These are phyloP conservation scores for Dictyostelium citrinum DNA, from an alignment of 78 protist species.

Conservation along the genomic window DNA sequence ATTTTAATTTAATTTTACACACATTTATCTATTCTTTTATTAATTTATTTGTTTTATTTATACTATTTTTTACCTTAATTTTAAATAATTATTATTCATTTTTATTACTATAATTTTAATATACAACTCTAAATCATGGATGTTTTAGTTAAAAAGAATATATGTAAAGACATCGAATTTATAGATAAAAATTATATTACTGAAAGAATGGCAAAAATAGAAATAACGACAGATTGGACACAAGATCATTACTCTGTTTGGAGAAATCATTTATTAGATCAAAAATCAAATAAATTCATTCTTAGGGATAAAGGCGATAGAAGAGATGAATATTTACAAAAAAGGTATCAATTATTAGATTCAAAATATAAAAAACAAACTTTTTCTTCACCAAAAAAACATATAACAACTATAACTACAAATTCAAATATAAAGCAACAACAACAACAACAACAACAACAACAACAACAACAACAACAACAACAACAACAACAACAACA, in stretches of 20 bases:
- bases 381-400: not conserved
- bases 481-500: not conserved
- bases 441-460: not conserved
- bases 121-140: constrained; percentile 35
- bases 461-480: not conserved
- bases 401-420: not conserved
- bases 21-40: no score
- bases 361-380: constrained; percentile 24
- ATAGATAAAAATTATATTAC: constrained; percentile 26
- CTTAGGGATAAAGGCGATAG: constrained; percentile 46
- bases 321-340: constrained; percentile 63
- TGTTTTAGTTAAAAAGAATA: constrained; percentile 9
- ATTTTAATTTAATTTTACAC: no score
- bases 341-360: constrained; percentile 33
- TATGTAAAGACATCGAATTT: not conserved
- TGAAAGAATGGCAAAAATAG: constrained; percentile 30
- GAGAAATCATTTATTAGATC: constrained; percentile 2
- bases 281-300: constrained; percentile 33
- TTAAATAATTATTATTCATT: no score
- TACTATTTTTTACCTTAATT: no score
- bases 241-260: not conserved
- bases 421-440: not conserved
- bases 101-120: no score
- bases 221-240: constrained; percentile 57
- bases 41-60: no score